Conservation (phyloP, 139 green algal genomes). For the Nannochloris sp. region DNA sequence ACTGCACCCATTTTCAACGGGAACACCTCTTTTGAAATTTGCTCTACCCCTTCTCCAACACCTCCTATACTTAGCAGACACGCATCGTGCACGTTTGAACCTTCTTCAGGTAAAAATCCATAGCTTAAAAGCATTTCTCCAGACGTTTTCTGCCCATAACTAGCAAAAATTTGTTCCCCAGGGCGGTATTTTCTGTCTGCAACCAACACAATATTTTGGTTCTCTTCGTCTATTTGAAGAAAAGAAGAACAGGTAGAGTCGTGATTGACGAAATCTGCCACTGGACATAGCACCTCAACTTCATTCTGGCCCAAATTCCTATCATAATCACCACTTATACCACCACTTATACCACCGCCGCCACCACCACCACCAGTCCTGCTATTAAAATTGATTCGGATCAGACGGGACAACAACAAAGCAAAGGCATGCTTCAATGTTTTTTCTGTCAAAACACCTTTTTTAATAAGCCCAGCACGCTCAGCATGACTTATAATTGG, state of each 20-base stretch:
- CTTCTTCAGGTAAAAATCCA: conserved; percentile 45
- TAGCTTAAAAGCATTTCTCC: conserved; percentile 60
- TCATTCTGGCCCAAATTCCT: conserved; percentile 36
- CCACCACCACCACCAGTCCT: background rate
- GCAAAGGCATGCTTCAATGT: conserved; percentile 38
- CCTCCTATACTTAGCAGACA: conserved; percentile 42
- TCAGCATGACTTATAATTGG: conserved; percentile 17
- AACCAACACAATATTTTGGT: conserved; percentile 35
- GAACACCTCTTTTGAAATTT: conserved; percentile 19
- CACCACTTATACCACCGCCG: conserved; percentile 40
- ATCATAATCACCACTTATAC: too few relatives aligned
- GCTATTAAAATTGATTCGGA: conserved; percentile 46
- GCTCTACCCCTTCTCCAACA: conserved; percentile 11
- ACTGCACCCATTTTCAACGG: conserved; percentile 32
- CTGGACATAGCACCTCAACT: conserved; percentile 49
- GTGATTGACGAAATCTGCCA: conserved; percentile 64
- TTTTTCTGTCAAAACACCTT: conserved; percentile 17
- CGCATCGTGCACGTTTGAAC: conserved; percentile 49
- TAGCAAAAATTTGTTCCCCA: conserved; percentile 47
- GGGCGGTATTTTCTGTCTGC: conserved; percentile 36
- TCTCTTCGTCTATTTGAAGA: conserved; percentile 27
- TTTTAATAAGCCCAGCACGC: conserved; percentile 1
- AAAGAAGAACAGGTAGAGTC: conserved; percentile 2
- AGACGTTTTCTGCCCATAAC: conserved; percentile 47
- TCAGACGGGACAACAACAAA: conserved; percentile 55